Base-by-base conservation (phyloP, 78 protist species). In the Cyanophora paradoxa region DNA sequence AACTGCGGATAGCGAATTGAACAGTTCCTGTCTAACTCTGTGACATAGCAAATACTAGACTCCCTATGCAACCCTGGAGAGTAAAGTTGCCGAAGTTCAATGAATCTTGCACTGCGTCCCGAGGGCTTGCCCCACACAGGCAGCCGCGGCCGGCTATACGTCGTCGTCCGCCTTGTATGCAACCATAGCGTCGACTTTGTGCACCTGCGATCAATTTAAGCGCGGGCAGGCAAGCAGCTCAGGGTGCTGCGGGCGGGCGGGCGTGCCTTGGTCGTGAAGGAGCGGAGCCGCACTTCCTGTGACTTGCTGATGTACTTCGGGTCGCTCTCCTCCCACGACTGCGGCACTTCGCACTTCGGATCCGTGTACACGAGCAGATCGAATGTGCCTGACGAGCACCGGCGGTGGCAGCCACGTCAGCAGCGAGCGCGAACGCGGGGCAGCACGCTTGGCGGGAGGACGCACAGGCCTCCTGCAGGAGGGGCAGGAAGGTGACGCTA, bases 291-390 rank as follows among this genome's bases (percentile, higher is more conserved):
- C 19, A 68, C 74, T 61, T 68, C 89, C 97, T 78, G 78, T 34
- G 92, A 62, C 16, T 92, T 90, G 30, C 62, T 30, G 44, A 96
- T 88, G 77, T 76, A 77, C 74, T 85, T 80, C 26, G 99, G 95
- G 64, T 93, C 99, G 30, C 88, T 74, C 81, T 91, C 95, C 52
- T 94, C 97, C 99, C 98, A 94, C 58, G 82, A 65, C 26, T 66
- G 76, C 6, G 86, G 89, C 13, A 79, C 76, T 17, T 75, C 77
- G 13, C 54, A 54, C 24, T 84, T 88, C 11, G 30, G 68, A 63
- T 81, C 86, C 0, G 99, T 90, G 85, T 95, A 96, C 17, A 94
- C 90, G 28, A 97, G 87, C 20, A 97, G 59, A 62, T 97, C 99
- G 63, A 97, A 97, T 16, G 94, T 78, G 84, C 95, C 82, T 48